Evolutionary conservation across 805 yeast genomes (phyloP).

Genomic region (Teunomyces kruisii): DNA sequence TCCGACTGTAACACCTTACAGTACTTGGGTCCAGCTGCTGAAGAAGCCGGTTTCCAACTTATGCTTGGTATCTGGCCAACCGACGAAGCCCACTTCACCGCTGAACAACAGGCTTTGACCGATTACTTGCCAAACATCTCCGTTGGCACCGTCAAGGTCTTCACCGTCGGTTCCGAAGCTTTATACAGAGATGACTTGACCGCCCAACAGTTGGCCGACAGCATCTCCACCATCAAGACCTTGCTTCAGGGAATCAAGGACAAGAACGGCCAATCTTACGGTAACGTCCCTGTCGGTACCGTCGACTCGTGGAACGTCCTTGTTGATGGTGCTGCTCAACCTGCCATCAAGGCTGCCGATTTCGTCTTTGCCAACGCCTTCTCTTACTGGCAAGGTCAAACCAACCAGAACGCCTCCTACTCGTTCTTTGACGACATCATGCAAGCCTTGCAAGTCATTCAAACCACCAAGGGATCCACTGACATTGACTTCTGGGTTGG

Average conservation of each 20-base stretch:
- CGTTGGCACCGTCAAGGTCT: slow-evolving; percentile 64
- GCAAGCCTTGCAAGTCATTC: slow-evolving; percentile 92
- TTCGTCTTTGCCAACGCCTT: slow-evolving; percentile 91
- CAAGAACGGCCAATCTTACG: slow-evolving; percentile 76
- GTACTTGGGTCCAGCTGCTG: slow-evolving; percentile 84
- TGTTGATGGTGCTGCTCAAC: slow-evolving; percentile 71
- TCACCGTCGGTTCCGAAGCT: slow-evolving; percentile 95
- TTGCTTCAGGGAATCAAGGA: slow-evolving; percentile 64
- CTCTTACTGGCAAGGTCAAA: slow-evolving; percentile 99
- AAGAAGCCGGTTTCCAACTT: slow-evolving; percentile 68
- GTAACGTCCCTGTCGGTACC: slow-evolving; percentile 77
- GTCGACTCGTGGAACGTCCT: slow-evolving; percentile 95
- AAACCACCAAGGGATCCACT: slow-evolving; percentile 80
- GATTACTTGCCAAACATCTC: slow-evolving; percentile 72
- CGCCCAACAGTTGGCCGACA: slow-evolving; percentile 67
- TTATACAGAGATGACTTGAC: slow-evolving; percentile 86
- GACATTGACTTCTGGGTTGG: slow-evolving; percentile 93
- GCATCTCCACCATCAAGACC: slow-evolving; percentile 61
- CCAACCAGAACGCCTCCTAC: slow-evolving; percentile 76
- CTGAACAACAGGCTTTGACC: slow-evolving; percentile 71
- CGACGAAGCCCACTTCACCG: slow-evolving; percentile 72
- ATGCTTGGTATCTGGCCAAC: slow-evolving; percentile 94
- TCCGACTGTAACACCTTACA: slow-evolving; percentile 92
- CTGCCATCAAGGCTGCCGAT: slow-evolving; percentile 80
- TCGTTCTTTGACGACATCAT: slow-evolving; percentile 95